Evolutionary conservation across 345 rosid species (phyloP).

Genomic region (Eucalyptus pauciflora): DNA sequence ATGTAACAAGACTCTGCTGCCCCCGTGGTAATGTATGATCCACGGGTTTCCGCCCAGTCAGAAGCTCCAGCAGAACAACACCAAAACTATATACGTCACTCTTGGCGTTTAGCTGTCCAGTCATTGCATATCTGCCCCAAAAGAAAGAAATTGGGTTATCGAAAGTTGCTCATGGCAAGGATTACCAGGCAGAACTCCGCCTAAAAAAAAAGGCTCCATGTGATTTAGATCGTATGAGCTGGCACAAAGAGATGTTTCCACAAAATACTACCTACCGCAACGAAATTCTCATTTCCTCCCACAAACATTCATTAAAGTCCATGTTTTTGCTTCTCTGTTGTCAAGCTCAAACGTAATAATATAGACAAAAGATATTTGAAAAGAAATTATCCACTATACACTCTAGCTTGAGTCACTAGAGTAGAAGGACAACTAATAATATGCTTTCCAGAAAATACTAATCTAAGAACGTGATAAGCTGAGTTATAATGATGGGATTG

Average conservation of each 20-base stretch:
- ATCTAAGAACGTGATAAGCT: not conserved
- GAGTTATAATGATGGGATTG: not conserved
- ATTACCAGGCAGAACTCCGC: not conserved
- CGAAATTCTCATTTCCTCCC: not conserved
- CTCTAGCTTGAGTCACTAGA: not conserved
- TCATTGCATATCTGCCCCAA: constrained; percentile 80
- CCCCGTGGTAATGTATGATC: constrained; percentile 96
- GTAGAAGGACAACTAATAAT: not conserved
- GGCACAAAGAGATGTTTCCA: not conserved
- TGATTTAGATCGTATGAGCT: not conserved
- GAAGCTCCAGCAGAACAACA: constrained; percentile 90
- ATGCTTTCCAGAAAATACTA: not conserved
- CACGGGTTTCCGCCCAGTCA: constrained; percentile 93
- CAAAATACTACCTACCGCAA: not conserved
- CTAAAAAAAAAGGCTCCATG: not conserved
- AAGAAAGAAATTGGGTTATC: not conserved
- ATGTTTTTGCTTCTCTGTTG: not conserved
- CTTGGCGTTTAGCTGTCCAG: constrained; percentile 87
- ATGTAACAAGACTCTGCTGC: constrained; percentile 57
- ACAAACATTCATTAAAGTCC: not conserved
- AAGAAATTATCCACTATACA: not conserved
- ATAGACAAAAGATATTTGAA: not conserved
- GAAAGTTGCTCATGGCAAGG: not conserved
- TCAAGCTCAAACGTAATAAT: not conserved
- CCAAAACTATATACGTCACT: constrained; percentile 44